A percentile compares a stretch with the other conserved stretches of the same genome.
phyloP scores from a whole-genome alignment of 2,329 filamentous ascomycete genomes.

The Alternaria angustiovoidea region DNA sequence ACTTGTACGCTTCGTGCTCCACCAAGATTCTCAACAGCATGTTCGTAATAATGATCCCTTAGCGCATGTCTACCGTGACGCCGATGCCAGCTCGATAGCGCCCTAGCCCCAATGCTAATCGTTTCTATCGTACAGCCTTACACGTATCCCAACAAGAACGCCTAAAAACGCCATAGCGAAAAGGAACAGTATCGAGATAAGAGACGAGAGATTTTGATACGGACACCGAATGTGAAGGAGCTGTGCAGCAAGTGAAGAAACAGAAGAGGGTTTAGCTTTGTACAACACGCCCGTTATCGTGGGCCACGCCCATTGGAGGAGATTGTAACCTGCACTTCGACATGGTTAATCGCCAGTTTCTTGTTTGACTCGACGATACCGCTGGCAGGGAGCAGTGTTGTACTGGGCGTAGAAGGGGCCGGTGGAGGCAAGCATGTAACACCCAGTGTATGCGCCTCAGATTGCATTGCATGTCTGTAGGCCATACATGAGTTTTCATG shows the following conservation, averaged over 20 bases:
- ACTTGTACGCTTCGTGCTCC: neutral
- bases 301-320: neutral
- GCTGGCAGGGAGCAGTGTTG: neutral
- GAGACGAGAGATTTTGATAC: neutral
- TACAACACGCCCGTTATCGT: neutral
- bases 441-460: neutral
- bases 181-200: neutral
- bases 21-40: neutral
- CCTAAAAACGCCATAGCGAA: neutral
- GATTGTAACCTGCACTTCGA: neutral
- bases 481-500: neutral
- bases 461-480: neutral
- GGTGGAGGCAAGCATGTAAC: neutral
- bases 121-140: neutral
- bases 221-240: too few species aligned
- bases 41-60: neutral
- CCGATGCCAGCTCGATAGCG: neutral
- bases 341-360: neutral
- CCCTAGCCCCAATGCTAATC: neutral
- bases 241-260: neutral
- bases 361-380: neutral
- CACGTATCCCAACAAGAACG: constrained; percentile 8
- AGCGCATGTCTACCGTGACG: neutral
- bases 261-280: neutral
- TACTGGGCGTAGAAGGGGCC: neutral